Evolutionary conservation across 2,329 filamentous ascomycete species (phyloP).

Genomic region (Penicillium sp.): DNA sequence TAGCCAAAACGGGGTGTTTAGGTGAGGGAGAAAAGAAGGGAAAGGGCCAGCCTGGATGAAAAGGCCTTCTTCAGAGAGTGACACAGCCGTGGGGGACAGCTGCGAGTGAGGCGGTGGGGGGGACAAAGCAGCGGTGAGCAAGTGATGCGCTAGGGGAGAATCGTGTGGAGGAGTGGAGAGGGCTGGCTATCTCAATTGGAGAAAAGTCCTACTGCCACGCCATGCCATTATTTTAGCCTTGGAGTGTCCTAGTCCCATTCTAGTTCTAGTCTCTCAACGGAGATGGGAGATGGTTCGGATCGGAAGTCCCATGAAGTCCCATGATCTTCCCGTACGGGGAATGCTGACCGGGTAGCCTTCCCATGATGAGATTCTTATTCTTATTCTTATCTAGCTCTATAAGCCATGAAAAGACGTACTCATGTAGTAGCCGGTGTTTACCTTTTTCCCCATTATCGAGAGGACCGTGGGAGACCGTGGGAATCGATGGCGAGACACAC

Average conservation of each 20-base stretch:
- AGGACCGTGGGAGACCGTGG: not conserved
- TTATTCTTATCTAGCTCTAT: not conserved
- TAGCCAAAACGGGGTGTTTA: constrained; percentile 24
- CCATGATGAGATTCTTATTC: constrained; percentile 9
- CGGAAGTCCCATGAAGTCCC: constrained; percentile 6
- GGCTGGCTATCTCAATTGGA: constrained; percentile 15
- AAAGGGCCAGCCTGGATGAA: constrained; percentile 31
- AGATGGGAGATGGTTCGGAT: not conserved
- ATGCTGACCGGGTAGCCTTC: constrained; percentile 10
- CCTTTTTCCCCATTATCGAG: not conserved
- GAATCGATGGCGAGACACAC: constrained; percentile 1
- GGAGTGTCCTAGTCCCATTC: not conserved
- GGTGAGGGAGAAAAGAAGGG: constrained; percentile 26
- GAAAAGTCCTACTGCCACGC: constrained; percentile 3
- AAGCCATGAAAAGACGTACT: not conserved
- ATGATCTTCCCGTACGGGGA: not conserved
- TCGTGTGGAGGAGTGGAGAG: constrained; percentile 29
- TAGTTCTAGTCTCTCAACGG: not conserved
- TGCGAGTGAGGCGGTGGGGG: constrained; percentile 38
- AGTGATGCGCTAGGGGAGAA: constrained; percentile 37
- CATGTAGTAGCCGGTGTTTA: not conserved
- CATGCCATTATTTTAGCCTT: not conserved
- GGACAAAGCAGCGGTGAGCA: constrained; percentile 44
- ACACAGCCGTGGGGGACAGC: constrained; percentile 23
- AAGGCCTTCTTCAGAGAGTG: constrained; percentile 26